phyloP scores from a whole-genome alignment of 306 rosid species.

The Fragaria ananassa region DNA sequence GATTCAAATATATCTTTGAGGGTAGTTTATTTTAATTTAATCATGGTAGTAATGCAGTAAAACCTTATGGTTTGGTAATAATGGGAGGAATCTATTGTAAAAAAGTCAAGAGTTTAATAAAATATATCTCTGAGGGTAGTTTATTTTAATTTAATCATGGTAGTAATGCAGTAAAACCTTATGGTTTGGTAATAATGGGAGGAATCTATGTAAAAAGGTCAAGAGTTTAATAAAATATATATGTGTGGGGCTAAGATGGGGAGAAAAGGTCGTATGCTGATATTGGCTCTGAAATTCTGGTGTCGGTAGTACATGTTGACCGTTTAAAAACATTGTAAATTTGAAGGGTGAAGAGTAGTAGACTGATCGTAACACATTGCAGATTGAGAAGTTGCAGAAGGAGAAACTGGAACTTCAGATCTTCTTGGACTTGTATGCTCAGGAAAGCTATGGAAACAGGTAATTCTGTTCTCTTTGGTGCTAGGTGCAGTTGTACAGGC shows the following conservation, averaged over 20 bases:
- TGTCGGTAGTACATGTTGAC: background rate
- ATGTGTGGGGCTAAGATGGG: background rate
- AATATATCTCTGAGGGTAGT: background rate
- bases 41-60: background rate
- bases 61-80: background rate
- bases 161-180: background rate
- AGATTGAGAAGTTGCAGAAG: constrained; percentile 75
- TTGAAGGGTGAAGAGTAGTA: constrained; percentile 2
- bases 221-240: background rate
- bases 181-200: background rate
- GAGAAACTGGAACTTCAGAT: constrained; percentile 64
- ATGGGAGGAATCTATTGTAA: background rate
- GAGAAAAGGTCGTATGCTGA: background rate
- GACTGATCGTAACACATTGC: constrained; percentile 30
- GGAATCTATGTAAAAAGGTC: background rate
- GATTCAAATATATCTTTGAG: background rate
- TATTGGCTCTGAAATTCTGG: background rate
- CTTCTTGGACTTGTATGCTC: constrained; percentile 67
- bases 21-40: background rate
- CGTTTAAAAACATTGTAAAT: background rate
- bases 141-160: background rate
- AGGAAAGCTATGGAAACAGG: constrained; percentile 74
- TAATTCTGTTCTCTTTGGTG: constrained; percentile 26
- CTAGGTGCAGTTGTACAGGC: background rate
- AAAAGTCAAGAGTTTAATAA: background rate